Conservation (phyloP, 108 stramenopile species). For the Nitzschia inconspicua region DNA sequence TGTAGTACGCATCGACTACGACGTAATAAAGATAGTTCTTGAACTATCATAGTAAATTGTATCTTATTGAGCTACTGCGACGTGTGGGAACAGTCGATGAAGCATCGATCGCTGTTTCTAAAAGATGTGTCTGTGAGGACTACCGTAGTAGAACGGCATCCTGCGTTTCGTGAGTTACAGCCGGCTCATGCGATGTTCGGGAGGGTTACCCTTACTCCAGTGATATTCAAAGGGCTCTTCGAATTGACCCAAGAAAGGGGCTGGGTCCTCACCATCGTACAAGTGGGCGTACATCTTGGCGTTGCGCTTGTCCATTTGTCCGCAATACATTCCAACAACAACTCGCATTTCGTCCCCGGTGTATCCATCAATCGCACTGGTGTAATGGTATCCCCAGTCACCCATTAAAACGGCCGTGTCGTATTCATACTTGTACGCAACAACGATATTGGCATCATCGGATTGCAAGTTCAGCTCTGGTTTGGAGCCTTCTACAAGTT, state of each 20-base stretch:
- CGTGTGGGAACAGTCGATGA: no score
- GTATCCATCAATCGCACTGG: constrained; percentile 34
- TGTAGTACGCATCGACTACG: no score
- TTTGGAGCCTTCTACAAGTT: constrained; percentile 31
- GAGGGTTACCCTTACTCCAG: neutral
- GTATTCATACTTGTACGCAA: constrained; percentile 48
- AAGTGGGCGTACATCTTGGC: constrained; percentile 37
- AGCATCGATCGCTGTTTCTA: no score
- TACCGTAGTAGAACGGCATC: no score
- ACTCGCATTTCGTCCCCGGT: constrained; percentile 35
- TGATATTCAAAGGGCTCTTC: constrained; percentile 1
- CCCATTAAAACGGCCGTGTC: constrained; percentile 45
- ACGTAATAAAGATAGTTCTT: no score
- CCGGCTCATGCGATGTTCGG: no score
- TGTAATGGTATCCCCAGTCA: constrained; percentile 52
- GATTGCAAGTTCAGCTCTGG: constrained; percentile 36
- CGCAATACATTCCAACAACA: constrained; percentile 41
- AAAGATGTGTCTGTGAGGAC: no score
- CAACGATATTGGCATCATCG: constrained; percentile 44
- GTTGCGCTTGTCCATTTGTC: constrained; percentile 48
- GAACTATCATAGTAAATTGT: no score
- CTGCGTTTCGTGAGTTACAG: no score
- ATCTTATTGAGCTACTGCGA: no score
- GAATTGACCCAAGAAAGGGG: constrained; percentile 52
- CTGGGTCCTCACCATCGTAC: constrained; percentile 49